phyloP scores from a whole-genome alignment of 148 eudicot genomes.

The Cornus suecica region DNA sequence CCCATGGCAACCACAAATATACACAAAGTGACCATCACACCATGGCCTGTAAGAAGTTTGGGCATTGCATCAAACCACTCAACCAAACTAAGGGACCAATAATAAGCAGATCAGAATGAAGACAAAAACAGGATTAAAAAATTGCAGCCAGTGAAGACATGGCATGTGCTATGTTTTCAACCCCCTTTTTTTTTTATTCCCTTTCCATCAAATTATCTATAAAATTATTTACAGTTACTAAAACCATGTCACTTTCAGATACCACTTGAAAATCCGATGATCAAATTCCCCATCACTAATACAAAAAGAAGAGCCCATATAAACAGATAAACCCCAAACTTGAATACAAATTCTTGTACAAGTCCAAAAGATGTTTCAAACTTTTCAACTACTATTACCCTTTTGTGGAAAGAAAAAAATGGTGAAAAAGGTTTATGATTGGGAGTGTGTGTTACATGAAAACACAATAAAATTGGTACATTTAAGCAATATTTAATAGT shows the following conservation, averaged over 20 bases:
- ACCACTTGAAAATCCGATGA: constrained; percentile 17
- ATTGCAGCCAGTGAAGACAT: constrained; percentile 17
- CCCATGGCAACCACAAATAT: constrained; percentile 17
- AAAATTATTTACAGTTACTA: neutral
- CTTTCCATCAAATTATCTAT: neutral
- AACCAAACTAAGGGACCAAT: constrained; percentile 1
- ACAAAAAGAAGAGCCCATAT: constrained; percentile 11
- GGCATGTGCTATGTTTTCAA: constrained; percentile 38
- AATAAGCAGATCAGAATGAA: constrained; percentile 20
- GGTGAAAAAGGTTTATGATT: neutral
- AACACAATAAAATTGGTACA: neutral
- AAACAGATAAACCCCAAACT: constrained; percentile 15
- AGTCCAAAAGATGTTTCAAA: constrained; percentile 5
- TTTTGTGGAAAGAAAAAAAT: constrained; percentile 6
- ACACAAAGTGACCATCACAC: constrained; percentile 8
- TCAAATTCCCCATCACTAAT: constrained; percentile 19
- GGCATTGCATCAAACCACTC: constrained; percentile 18
- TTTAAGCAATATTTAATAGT: neutral
- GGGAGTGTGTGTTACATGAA: neutral
- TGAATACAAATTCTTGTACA: neutral
- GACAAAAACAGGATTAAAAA: constrained; percentile 26
- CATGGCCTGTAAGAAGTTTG: constrained; percentile 24
- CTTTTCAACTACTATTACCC: neutral
- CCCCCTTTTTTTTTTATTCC: neutral
- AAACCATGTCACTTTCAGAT: constrained; percentile 14